Evolutionary conservation across 306 rosid species (phyloP).

Genomic region (Bauhinia variegata): DNA sequence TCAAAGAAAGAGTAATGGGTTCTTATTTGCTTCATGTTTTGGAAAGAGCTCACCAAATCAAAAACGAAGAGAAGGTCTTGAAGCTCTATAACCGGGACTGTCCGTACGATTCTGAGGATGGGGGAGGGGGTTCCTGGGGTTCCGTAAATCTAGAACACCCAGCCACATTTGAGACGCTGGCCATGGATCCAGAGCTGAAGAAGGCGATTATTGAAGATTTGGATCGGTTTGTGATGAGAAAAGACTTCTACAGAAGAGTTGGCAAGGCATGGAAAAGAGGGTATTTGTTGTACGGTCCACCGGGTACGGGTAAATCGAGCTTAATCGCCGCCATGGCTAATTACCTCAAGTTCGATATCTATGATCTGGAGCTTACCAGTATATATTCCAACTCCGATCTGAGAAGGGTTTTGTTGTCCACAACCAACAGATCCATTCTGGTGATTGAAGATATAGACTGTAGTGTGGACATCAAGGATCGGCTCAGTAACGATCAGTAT

Average conservation of each 20-base stretch:
- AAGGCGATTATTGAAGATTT: slow-evolving; percentile 27
- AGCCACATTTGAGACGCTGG: slow-evolving; percentile 46
- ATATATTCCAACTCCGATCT: slow-evolving; percentile 32
- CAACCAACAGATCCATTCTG: slow-evolving; percentile 45
- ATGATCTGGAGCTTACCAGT: slow-evolving; percentile 42
- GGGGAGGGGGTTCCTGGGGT: slow-evolving; percentile 6
- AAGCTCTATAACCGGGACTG: slow-evolving; percentile 37
- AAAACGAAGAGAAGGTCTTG: slow-evolving; percentile 24
- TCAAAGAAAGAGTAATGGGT: slow-evolving; percentile 29
- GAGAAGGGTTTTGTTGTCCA: slow-evolving; percentile 35
- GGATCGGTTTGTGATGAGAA: slow-evolving; percentile 44
- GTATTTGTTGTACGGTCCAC: slow-evolving; percentile 48
- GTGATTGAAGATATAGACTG: slow-evolving; percentile 53
- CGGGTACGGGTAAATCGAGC: slow-evolving; percentile 46
- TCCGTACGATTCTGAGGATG: not conserved
- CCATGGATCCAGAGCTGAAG: slow-evolving; percentile 44
- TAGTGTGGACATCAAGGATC: slow-evolving; percentile 22
- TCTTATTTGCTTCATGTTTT: slow-evolving; percentile 40
- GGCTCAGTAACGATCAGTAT: not conserved
- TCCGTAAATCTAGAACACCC: slow-evolving; percentile 49
- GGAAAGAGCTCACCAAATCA: slow-evolving; percentile 25
- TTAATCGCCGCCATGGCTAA: slow-evolving; percentile 60
- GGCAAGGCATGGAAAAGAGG: slow-evolving; percentile 60
- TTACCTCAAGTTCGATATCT: slow-evolving; percentile 49
- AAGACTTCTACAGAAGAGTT: slow-evolving; percentile 41